A percentile compares a stretch with the other conserved stretches of the same genome.
These are phyloP conservation scores for Thermothelomyces thermophilus DNA, from an alignment of 2,329 filamentous ascomycete genomes.

Conservation along the genomic window DNA sequence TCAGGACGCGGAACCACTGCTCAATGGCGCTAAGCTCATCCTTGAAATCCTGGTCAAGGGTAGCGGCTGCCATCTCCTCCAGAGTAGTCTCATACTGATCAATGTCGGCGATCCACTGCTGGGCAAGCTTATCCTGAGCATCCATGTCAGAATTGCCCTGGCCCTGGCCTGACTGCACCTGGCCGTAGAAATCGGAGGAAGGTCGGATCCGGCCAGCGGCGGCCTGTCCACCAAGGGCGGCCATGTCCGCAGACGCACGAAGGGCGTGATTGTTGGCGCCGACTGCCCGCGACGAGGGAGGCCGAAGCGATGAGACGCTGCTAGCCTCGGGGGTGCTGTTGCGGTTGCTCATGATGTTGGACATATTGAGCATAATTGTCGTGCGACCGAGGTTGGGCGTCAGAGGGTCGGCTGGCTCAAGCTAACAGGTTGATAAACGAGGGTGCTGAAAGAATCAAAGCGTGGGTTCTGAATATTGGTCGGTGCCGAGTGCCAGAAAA, in stretches of 20 bases:
- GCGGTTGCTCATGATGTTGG: conserved; percentile 73
- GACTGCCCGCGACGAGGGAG: conserved; percentile 70
- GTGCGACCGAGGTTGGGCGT: conserved; percentile 9
- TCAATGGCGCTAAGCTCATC: conserved; percentile 98
- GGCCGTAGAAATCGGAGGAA: conserved; percentile 90
- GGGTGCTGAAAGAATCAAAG: conserved; percentile 14
- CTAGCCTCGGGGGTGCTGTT: conserved; percentile 95
- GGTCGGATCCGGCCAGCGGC: conserved; percentile 75
- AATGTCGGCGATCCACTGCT: conserved; percentile 98
- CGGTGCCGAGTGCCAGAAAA: conserved; percentile 25
- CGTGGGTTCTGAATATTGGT: conserved; percentile 16
- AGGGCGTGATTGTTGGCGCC: conserved; percentile 66
- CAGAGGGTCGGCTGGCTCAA: conserved; percentile 1
- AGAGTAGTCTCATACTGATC: conserved; percentile 98
- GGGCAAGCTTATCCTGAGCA: conserved; percentile 83
- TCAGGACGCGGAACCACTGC: conserved; percentile 97
- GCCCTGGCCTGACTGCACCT: conserved; percentile 59
- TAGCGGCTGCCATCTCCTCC: conserved; percentile 97
- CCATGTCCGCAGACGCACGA: conserved; percentile 94
- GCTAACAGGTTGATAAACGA: conserved; percentile 8
- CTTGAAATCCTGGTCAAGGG: conserved; percentile 99
- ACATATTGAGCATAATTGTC: conserved; percentile 51
- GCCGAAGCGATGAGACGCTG: conserved; percentile 73
- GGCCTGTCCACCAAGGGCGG: conserved; percentile 63
- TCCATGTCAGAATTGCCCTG: conserved; percentile 67